Base-by-base conservation (phyloP, 225 moss, liverwort and hornwort genomes). In the Takakia lepidozioides region DNA sequence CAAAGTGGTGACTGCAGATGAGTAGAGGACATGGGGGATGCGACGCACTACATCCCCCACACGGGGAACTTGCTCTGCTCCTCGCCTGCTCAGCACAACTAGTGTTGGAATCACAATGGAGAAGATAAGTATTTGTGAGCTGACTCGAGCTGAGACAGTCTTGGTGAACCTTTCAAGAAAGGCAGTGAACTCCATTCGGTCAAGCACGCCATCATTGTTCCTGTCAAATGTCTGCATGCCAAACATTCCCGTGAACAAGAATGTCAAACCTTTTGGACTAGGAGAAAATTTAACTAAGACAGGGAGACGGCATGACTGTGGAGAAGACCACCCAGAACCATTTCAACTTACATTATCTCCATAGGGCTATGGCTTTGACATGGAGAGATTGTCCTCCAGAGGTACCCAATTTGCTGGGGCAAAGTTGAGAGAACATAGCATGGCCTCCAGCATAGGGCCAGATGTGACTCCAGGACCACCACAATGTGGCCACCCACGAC, bases 81-180 rank as follows among this genome's bases (percentile, higher is more conserved):
- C 74, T 45, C 79, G 72, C 75, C 90, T 71, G 64, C 77, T 82
- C 43, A 75, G 40, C 47, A 86, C 39, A 35, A 86, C 90, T n/a
- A 95, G 27, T 23, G 82, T 66, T 3, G 90, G 95, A 52, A 90
- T 60, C 56, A 73, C 70, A 10, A 81, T 46, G 26, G 90, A 65
- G 61, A 74, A 95, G 32, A 95, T 8, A 29, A 95, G 20, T 3
- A 95, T 30, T 55, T 84, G 77, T 44, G 48, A 70, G 72, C 71
- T 71, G 56, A 95, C 54, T 16, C 73, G 60, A n/a, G 43, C 38
- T 19, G 74, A 50, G 40, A 87, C 71, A 1, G 71, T 56, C 28
- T 74, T 75, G 2, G 84, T 78, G 43, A 95, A 95, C 3, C 56
- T 67, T n/a, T 83, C 66, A 4, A 95, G 74, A 44, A 95, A 95